phyloP scores from a whole-genome alignment of 129 eudicot genomes.

The Flaveria linearis region DNA sequence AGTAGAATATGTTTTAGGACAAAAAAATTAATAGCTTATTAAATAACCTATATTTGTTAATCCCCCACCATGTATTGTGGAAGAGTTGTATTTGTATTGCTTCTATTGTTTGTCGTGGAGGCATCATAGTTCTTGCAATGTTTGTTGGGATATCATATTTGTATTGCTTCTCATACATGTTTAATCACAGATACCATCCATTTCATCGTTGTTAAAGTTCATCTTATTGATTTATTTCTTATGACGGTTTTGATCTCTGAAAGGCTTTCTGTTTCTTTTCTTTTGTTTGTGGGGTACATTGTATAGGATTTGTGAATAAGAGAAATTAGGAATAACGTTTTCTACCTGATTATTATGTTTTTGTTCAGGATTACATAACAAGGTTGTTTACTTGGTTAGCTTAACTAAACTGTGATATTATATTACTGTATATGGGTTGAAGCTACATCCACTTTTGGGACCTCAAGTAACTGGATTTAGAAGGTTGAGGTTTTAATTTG shows the following conservation, averaged over 20 bases:
- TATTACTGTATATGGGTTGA: constrained; percentile 12
- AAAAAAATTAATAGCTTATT: neutral
- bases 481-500: constrained; percentile 12
- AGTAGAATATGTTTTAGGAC: neutral
- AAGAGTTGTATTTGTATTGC: neutral
- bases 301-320: neutral
- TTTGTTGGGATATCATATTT: constrained; percentile 2
- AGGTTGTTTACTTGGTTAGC: constrained; percentile 15
- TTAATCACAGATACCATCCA: constrained; percentile 6
- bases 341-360: constrained; percentile 7
- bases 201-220: neutral
- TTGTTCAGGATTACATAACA: constrained; percentile 21
- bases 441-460: constrained; percentile 16
- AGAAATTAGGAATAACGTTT: neutral
- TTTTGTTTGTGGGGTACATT: neutral
- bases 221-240: constrained; percentile 4
- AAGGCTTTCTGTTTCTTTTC: neutral
- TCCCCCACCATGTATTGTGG: neutral
- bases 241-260: neutral
- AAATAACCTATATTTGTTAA: constrained; percentile 2
- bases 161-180: constrained; percentile 23
- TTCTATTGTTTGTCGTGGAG: neutral
- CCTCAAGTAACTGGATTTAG: constrained; percentile 20
- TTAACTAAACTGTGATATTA: constrained; percentile 25
- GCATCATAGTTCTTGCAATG: neutral